A percentile compares a stretch with the other conserved stretches of the same genome.
phyloP scores from a whole-genome alignment of 2,329 filamentous ascomycete genomes.

The Penicillium italicum region DNA sequence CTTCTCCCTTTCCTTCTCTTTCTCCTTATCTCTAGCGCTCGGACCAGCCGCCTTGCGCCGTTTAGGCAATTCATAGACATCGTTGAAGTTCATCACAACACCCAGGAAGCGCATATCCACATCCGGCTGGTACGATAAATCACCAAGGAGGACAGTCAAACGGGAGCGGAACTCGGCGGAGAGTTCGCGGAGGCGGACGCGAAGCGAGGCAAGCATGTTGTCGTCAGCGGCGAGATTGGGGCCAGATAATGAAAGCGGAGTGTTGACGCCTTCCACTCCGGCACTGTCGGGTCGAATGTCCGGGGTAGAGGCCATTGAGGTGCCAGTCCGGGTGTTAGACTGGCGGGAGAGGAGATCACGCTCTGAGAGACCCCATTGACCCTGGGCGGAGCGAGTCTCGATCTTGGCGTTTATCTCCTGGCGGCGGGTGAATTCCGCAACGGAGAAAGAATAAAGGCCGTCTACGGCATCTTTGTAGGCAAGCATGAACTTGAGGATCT shows the following conservation, averaged over 20 bases:
- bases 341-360: slow-evolving; percentile 43
- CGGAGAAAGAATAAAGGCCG: slow-evolving; percentile 88
- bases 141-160: slow-evolving; percentile 78
- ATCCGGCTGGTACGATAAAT: slow-evolving; percentile 88
- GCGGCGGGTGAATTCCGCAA: slow-evolving; percentile 88
- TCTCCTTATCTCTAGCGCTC: slow-evolving; percentile 34
- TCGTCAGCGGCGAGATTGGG: slow-evolving; percentile 45
- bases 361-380: slow-evolving; percentile 62
- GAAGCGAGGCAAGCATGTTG: slow-evolving; percentile 69
- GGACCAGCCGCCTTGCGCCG: slow-evolving; percentile 46
- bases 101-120: slow-evolving; percentile 93
- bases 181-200: slow-evolving; percentile 68
- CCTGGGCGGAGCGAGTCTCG: slow-evolving; percentile 62
- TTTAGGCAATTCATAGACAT: slow-evolving; percentile 79
- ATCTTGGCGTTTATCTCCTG: slow-evolving; percentile 77
- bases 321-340: slow-evolving; percentile 25
- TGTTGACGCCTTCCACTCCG: slow-evolving; percentile 28
- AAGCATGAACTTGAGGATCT: slow-evolving; percentile 91
- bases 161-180: slow-evolving; percentile 71
- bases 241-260: slow-evolving; percentile 41
- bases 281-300: slow-evolving; percentile 20
- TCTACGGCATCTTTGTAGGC: slow-evolving; percentile 91
- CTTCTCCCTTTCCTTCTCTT: slow-evolving; percentile 20
- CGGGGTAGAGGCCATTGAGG: slow-evolving; percentile 30
- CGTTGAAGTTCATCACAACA: slow-evolving; percentile 99